phyloP scores from a whole-genome alignment of 768 basidiomycete species.

The Rhodotorula toruloides region DNA sequence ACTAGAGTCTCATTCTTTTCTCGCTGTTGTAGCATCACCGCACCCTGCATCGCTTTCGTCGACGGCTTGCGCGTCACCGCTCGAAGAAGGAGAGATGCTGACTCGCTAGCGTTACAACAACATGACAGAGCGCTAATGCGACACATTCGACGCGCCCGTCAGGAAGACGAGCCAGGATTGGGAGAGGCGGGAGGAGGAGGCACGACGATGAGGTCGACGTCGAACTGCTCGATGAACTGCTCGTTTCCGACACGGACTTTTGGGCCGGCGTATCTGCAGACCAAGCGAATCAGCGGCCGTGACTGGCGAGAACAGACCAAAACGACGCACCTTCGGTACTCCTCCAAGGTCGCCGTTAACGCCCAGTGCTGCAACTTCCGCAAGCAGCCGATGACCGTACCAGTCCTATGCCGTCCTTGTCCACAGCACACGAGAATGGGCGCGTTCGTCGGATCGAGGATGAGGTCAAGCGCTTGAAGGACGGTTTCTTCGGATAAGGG shows the following conservation, averaged over 20 bases:
- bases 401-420: conserved; percentile 47
- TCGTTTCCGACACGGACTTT: conserved; percentile 48
- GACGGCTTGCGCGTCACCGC: no score
- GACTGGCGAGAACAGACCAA: background rate
- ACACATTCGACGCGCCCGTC: background rate
- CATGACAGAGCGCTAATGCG: background rate
- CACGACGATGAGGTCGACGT: conserved; percentile 6
- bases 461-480: conserved; percentile 46
- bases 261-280: conserved; percentile 43
- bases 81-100: no score
- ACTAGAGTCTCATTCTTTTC: background rate
- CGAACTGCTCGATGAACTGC: conserved; percentile 51
- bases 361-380: conserved; percentile 48
- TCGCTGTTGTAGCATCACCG: background rate
- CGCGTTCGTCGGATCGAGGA: conserved; percentile 46
- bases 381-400: conserved; percentile 47
- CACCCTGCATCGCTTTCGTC: background rate
- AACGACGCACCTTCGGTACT: conserved; percentile 44
- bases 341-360: conserved; percentile 46
- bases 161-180: background rate
- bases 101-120: background rate
- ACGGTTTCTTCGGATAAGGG: conserved; percentile 48
- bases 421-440: conserved; percentile 47
- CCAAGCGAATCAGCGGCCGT: background rate
- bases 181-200: background rate